phyloP scores from a whole-genome alignment of 305 asterid species.

The Petunia hybrid region DNA sequence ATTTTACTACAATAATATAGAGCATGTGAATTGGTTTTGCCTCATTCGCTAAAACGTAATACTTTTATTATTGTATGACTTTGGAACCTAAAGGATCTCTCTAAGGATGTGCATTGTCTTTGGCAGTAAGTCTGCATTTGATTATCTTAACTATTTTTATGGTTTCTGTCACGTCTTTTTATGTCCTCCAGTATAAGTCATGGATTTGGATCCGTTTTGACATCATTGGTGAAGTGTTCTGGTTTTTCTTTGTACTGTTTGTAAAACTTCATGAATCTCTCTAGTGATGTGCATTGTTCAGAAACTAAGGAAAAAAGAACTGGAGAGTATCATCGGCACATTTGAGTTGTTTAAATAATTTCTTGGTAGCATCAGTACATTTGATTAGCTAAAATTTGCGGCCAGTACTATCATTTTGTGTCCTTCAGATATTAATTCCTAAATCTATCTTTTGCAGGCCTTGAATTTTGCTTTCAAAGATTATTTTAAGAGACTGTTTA shows the following conservation, averaged over 20 bases:
- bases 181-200: not conserved
- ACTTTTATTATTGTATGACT: not conserved
- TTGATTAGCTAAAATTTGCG: no score
- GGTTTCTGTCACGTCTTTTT: not conserved
- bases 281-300: not conserved
- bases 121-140: not conserved
- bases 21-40: not conserved
- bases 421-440: constrained; percentile 35
- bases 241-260: not conserved
- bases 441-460: constrained; percentile 54
- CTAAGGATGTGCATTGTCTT: not conserved
- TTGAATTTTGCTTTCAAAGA: constrained; percentile 73
- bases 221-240: not conserved
- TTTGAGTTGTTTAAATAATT: constrained; percentile 5
- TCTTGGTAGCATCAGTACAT: not conserved
- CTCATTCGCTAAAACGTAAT: not conserved
- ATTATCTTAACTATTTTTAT: not conserved
- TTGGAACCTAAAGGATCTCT: constrained; percentile 9
- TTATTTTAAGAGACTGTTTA: constrained; percentile 63
- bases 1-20: not conserved
- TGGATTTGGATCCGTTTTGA: not conserved
- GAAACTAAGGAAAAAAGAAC: not conserved
- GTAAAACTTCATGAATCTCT: not conserved
- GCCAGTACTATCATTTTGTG: not conserved
- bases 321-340: not conserved